Evolutionary conservation across 257 asterid species (phyloP), one percentile per base, ranked within the genome.

Genomic region (Gardenia jasminoides): DNA sequence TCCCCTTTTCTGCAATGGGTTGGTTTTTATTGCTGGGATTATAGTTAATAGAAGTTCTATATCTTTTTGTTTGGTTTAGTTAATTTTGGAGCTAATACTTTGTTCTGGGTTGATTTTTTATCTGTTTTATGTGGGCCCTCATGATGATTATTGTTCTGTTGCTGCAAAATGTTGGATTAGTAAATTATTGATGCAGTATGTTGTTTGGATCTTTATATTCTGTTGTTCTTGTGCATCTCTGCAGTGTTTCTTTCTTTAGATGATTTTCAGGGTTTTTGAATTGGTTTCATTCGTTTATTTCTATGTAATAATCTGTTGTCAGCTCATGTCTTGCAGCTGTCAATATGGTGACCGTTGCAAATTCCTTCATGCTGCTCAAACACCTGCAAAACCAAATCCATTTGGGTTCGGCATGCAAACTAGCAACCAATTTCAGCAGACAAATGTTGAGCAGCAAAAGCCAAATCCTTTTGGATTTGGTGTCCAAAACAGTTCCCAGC

Each of bases 381-480:
- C 89, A 77, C 91, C 86, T 71, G 78, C 91, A 47, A 92, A 86
- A 48, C 78, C 86, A 71, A 94, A 87, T 79, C 85, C 94, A 31
- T 91, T 88, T 80, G 99, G 97, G 70, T 90, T 90, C 75, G 99
- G 96, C 46, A 46, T 31, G 48, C 99, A 90, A 83, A 80, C 70
- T 72, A 80, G 91, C 82, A 66, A 72, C 77, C 85, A 84, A 65
- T 76, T 77, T 84, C 93, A 90, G 85, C 85, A 28, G 47, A 31
- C 88, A 46, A 89, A 88, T 87, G 81, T 83, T 56, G 93, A 87
- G 47, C 92, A 83, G 72, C 92, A 88, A 80, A 52, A 41, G 76
- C 74, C 92, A 72, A 94, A 92, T 83, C 99, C 97, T 79, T 93
- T 89, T 81, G 95, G 97, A 59, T 90, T 94, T 83, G 95, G 94